Base-by-base conservation (phyloP, 202 grass and related monocot species). In the Carex arenaria region DNA sequence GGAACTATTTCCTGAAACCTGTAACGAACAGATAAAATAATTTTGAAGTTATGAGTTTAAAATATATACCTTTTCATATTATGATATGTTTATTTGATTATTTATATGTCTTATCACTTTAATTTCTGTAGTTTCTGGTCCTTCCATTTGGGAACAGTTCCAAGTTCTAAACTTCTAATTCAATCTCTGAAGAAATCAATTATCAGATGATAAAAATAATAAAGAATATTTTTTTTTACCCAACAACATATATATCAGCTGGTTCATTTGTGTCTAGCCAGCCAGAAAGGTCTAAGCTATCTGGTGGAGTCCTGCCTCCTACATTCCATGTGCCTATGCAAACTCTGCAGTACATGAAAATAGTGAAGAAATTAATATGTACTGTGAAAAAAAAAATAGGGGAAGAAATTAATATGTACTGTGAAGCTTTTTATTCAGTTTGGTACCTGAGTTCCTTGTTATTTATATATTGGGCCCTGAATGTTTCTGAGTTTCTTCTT, bases 1-100 rank as follows among this genome's bases (percentile, higher is more conserved):
- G 96, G 96, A 87, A 98, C 96, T 68, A 98, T 92, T 43, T 98
- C 96, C 30, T 98, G 96, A 80, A 98, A 91, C 54, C 92, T 94
- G 87, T 73, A 64, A 73, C 31, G 56, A 45, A 61, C 30, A 67
- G 20, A 61, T 40, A 61, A 42, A 42, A 61, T 40, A 61, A 42
- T 61, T 61, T 56, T 79, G 72, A 31, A 34, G 20, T 20, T 55
- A 34, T 10, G 22, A 53, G 19, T 60, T 79, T 62, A 28, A 51
- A 51, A 13, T 36, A 42, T 42, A 19, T 62, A 61, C 56, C 43
- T 40, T 57, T 28, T 59, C 15, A n/a, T 57, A 8, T 34, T 78
- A 74, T 74, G 19, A 18, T 56, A 55, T 55, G 2, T 42, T 64
- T 80, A 47, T 63, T 63, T 63, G 40, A 42, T 42, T 42, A 7